Evolutionary conservation across 306 rosid genomes (phyloP), one percentile per base, ranked within the genome.

Genomic region (Senna tora): DNA sequence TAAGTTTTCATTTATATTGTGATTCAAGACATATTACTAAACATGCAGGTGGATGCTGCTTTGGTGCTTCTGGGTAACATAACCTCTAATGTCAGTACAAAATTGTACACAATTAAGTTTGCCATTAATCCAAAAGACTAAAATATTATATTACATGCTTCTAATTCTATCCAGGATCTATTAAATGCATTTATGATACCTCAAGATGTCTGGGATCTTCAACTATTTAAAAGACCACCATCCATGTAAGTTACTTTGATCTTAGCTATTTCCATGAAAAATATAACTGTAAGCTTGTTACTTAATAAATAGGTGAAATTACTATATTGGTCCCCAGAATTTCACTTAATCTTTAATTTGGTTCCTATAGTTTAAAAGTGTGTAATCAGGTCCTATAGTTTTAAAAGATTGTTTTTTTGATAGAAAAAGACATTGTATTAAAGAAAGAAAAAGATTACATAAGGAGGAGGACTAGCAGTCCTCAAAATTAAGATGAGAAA

Each of bases 151-250:
- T 74, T 16, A 14, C 61, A n/a, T 71, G 32, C 80, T 80, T 80
- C 74, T 77, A 58, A 79, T 80, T 80, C 74, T 77, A 58, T 82
- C 52, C 86, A 93, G 98, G 98, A 87, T 79, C 67, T 75, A 63
- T 52, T 81, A 42, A 81, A 83, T 66, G 82, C 82, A 60, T 80
- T 82, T 75, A 83, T 81, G 17, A 77, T 90, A 75, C 93, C 97
- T 80, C 97, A 84, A 84, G 98, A 93, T 79, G 84, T 90, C 16
- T 93, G 97, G 98, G 98, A 93, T 65, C 93, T 90, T 76, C 84
- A 84, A 70, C 74, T 90, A 74, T 93, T 93, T 81, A 90, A 93
- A 79, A 82, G 81, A 41, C 80, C 82, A 60, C 86, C 93, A 17
- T 90, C 97, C 56, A 25, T 75, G 98, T 93, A 84, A 81, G 93